Conservation (phyloP, 2,329 filamentous ascomycete species). For the Parafenestella ontariensis region DNA sequence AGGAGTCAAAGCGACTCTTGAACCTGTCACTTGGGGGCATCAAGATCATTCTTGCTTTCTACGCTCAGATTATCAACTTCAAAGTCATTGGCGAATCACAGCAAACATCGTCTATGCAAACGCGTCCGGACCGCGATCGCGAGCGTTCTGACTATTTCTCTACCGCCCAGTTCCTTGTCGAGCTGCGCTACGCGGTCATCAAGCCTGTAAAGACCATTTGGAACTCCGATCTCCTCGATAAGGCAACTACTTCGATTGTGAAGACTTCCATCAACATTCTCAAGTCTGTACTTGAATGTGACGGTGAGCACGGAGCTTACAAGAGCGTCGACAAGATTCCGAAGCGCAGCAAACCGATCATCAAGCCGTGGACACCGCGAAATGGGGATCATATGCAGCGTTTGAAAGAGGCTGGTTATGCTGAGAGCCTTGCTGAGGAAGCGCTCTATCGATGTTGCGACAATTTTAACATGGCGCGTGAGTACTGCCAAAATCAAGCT, state of each 20-base stretch:
- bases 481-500: conserved; percentile 76
- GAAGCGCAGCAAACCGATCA: conserved; percentile 53
- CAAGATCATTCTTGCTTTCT: conserved; percentile 85
- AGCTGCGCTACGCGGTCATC: conserved; percentile 80
- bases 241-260: conserved; percentile 76
- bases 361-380: conserved; percentile 61
- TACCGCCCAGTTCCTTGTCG: conserved; percentile 80
- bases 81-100: conserved; percentile 82
- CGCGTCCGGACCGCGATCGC: conserved; percentile 61
- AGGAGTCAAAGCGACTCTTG: conserved; percentile 47
- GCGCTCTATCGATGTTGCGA: conserved; percentile 85
- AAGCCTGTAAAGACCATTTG: conserved; percentile 80
- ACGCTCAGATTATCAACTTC: conserved; percentile 74
- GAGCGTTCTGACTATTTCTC: conserved; percentile 67
- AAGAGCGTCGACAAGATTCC: conserved; percentile 68
- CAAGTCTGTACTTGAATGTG: conserved; percentile 77
- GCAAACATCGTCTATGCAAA: conserved; percentile 64
- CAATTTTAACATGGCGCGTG: conserved; percentile 63
- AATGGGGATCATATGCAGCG: conserved; percentile 54
- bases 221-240: conserved; percentile 84
- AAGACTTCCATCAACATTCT: conserved; percentile 84
- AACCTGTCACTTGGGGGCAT: conserved; percentile 67
- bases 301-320: conserved; percentile 72
- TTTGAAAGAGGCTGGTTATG: conserved; percentile 57
- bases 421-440: conserved; percentile 73